Conservation (phyloP, 768 basidiomycete genomes). For the Suillus subalutaceus region DNA sequence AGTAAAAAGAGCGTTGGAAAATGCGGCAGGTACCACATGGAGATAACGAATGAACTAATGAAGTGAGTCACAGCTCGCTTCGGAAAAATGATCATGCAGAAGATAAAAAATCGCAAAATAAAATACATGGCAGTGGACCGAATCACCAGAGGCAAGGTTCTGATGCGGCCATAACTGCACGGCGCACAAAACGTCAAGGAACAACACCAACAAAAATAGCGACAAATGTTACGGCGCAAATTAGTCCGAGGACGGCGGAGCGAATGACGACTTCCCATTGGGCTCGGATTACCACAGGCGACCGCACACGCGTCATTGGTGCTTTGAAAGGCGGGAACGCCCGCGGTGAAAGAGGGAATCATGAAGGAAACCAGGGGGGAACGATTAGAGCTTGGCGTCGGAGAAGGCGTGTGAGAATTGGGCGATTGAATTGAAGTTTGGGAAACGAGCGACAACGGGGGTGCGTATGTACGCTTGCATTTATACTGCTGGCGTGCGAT, state of each 20-base stretch:
- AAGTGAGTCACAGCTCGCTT: neutral
- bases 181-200: slow-evolving; percentile 19
- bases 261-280: slow-evolving; percentile 86
- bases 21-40: neutral
- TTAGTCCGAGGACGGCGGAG: slow-evolving; percentile 50
- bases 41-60: neutral
- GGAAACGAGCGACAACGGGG: slow-evolving; percentile 7
- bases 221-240: slow-evolving; percentile 36
- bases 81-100: neutral
- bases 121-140: neutral
- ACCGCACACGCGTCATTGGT: slow-evolving; percentile 70
- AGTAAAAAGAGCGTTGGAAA: neutral
- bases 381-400: slow-evolving; percentile 13
- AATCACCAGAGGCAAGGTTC: neutral
- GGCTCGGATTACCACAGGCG: slow-evolving; percentile 70
- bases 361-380: slow-evolving; percentile 6
- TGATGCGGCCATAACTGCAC: neutral
- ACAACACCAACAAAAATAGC: slow-evolving; percentile 37
- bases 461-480: slow-evolving; percentile 21
- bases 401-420: neutral
- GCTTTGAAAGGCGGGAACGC: slow-evolving; percentile 72
- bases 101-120: neutral
- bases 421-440: neutral
- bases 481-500: slow-evolving; percentile 33
- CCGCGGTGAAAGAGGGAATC: slow-evolving; percentile 35